phyloP scores from a whole-genome alignment of 1,139 yeast species.

The Diutina ranongensis region DNA sequence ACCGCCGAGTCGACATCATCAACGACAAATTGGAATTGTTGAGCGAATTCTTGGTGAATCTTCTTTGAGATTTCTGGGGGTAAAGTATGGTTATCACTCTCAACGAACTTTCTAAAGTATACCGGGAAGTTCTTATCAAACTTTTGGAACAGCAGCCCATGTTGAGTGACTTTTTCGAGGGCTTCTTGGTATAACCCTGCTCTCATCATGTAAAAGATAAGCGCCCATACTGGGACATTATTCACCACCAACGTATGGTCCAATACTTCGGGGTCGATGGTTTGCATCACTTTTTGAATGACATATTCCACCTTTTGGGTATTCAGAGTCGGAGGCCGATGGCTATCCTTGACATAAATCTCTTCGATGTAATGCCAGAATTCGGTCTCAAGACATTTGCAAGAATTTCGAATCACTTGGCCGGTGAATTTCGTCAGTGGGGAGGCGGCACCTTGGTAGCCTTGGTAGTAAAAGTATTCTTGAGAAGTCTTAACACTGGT shows the following conservation, averaged over 20 bases:
- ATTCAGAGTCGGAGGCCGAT: conserved; percentile 46
- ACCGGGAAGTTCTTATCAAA: conserved; percentile 78
- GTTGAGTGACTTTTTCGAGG: conserved; percentile 25
- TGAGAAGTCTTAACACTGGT: conserved; percentile 20
- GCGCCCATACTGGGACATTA: conserved; percentile 87
- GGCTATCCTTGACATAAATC: conserved; percentile 50
- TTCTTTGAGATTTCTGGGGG: conserved; percentile 14
- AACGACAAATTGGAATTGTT: conserved; percentile 62
- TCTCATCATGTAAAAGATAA: conserved; percentile 72
- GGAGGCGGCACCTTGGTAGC: conserved; percentile 16
- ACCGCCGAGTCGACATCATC: conserved; percentile 27
- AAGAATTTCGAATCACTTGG: conserved; percentile 45
- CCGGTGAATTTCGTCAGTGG: conserved; percentile 22
- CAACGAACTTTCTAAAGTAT: conserved; percentile 61
- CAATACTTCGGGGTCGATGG: conserved; percentile 20
- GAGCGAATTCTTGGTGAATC: conserved; percentile 63
- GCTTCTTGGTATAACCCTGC: conserved; percentile 80
- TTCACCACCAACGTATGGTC: conserved; percentile 42
- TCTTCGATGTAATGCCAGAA: conserved; percentile 66
- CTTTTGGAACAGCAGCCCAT: conserved; percentile 53
- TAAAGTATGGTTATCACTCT: not conserved
- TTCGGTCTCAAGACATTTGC: conserved; percentile 58
- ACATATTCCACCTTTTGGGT: conserved; percentile 62
- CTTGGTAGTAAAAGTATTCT: conserved; percentile 36
- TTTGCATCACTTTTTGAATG: conserved; percentile 38